Evolutionary conservation across 2,329 filamentous ascomycete genomes (phyloP).

Genomic region (Penicillium crustosum): DNA sequence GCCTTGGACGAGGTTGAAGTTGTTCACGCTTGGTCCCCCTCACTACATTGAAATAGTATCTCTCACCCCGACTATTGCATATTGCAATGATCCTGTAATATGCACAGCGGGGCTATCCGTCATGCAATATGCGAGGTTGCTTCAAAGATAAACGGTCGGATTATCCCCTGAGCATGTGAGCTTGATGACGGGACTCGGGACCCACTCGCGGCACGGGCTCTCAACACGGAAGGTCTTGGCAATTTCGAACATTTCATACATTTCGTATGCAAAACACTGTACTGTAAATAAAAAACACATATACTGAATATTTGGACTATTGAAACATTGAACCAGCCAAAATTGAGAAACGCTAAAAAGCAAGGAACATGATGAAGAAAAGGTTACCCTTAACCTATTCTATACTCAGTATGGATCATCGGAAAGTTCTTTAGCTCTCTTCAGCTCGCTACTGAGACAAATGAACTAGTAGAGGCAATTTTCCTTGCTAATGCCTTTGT

Average conservation of each 20-base stretch:
- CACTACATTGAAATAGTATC: background rate
- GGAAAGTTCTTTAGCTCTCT: conserved; percentile 1
- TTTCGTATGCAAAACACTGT: background rate
- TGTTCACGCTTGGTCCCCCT: background rate
- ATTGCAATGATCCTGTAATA: background rate
- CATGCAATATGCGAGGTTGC: background rate
- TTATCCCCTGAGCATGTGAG: background rate
- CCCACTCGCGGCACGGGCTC: background rate
- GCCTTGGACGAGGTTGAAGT: background rate
- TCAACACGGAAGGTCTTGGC: background rate
- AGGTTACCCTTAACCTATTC: background rate
- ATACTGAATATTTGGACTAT: background rate
- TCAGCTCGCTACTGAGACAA: conserved; percentile 17
- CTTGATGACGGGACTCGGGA: background rate
- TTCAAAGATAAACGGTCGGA: background rate
- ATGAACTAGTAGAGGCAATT: conserved; percentile 20
- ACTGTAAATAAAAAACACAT: conserved; percentile 4
- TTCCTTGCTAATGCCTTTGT: conserved; percentile 22
- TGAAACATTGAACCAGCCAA: background rate
- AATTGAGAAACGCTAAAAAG: background rate
- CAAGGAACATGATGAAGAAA: background rate
- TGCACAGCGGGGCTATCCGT: background rate
- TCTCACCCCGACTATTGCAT: background rate
- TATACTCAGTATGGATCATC: background rate
- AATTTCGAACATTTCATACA: no score